Evolutionary conservation across 257 asterid species (phyloP).

Genomic region (Coffea canephora): DNA sequence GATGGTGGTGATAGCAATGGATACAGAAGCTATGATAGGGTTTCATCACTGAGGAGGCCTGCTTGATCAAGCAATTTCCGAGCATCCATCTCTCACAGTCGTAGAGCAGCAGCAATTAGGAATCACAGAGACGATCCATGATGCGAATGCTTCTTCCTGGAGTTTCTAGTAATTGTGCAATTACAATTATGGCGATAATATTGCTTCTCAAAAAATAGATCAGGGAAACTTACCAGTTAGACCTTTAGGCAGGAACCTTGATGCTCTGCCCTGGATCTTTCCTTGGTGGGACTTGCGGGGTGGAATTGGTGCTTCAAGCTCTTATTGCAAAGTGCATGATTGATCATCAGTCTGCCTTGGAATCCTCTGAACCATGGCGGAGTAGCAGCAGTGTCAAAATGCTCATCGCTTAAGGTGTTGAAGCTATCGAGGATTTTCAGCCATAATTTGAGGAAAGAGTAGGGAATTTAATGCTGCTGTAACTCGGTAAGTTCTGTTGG

Average conservation of each 20-base stretch:
- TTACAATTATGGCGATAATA: neutral
- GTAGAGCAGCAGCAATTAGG: neutral
- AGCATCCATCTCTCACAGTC: too few relatives aligned
- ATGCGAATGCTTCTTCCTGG: neutral
- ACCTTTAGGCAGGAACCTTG: too few relatives aligned
- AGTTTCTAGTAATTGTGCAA: neutral
- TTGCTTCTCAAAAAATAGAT: neutral
- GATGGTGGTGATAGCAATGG: conserved; percentile 5
- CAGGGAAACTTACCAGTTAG: too few relatives aligned
- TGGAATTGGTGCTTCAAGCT: neutral
- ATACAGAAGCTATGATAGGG: neutral
- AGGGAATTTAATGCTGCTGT: neutral
- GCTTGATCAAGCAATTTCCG: neutral
- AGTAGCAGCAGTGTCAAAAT: neutral
- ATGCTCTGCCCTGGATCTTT: neutral
- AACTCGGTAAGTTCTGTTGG: neutral
- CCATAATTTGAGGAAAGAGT: neutral
- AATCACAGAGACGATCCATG: neutral
- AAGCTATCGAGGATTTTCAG: conserved; percentile 1
- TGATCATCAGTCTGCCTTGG: neutral
- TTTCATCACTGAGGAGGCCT: neutral
- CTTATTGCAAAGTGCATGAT: neutral
- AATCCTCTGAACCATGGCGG: neutral
- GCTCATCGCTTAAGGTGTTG: neutral
- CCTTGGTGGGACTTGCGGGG: neutral